Evolutionary conservation across 1,284 basidiomycete genomes (phyloP), one percentile per base, ranked within the genome.

Genomic region (Apiotrichum akiyoshidainum): DNA sequence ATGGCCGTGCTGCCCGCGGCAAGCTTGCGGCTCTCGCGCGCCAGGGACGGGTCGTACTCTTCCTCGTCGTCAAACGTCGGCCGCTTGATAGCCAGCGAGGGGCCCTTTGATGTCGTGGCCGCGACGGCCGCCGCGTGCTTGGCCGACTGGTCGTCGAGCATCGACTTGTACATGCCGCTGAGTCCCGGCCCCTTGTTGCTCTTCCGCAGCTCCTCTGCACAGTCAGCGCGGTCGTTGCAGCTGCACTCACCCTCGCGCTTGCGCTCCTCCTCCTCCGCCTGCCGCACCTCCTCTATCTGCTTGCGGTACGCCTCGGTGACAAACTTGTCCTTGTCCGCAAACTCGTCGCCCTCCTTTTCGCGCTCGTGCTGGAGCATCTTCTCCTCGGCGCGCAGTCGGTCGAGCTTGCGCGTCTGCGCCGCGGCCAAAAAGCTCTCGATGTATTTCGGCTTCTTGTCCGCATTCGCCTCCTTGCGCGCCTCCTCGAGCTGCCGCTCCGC

Each of bases 301-400:
- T 91, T 88, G 77, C 93, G 93, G 80, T 99, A 99, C 39, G 92
- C 93, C 70, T 93, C 90, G 1, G 96, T 99, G 46, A 99, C 94
- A 70, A 98, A 99, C 22, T 87, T 84, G 63, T 99, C 96, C 80
- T 95, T 99, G 79, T 92, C 95, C 49, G 83, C 84, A 76, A 92
- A 99, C 75, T 94, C 86, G 64, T 95, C 92, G 0, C 96, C 96
- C 78, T 99, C 96, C 26, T 84, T 80, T 74, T 94, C 91, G 21
- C 96, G 84, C 74, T 99, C 95, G 49, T 86, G 84, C 75, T 95
- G 90, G 68, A 98, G 88, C 87, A 94, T 90, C 81, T 98, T 98
- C 79, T 99, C 93, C 77, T 99, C 95, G 0, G 96, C 96, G 56
- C 94, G 83, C n/a, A 97, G 77, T 67, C 90, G 84, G 74, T 99